Conservation (phyloP, 73 alveolate genomes). For the Symbiodinium natans region DNA sequence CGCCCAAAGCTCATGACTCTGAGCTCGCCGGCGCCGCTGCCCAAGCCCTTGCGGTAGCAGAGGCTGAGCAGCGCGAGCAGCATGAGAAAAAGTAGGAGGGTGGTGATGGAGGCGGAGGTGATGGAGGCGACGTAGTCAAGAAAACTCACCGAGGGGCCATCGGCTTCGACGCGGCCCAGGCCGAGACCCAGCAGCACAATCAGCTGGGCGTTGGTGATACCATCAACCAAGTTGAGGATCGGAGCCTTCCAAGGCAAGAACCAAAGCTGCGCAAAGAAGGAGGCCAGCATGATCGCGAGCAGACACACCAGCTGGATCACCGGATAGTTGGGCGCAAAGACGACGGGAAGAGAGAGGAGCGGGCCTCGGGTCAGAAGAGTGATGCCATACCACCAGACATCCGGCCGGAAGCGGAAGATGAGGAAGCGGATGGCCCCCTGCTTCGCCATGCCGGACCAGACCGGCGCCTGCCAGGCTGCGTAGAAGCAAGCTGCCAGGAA, state of each 20-base stretch:
- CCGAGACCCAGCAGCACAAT: background rate
- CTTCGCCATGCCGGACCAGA: background rate
- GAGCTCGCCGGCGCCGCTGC: background rate
- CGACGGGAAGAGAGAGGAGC: background rate
- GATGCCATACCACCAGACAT: slow-evolving; percentile 13
- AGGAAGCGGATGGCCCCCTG: background rate
- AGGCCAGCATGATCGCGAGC: background rate
- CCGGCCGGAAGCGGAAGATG: slow-evolving; percentile 12
- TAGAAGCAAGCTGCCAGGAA: background rate
- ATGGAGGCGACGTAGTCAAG: background rate
- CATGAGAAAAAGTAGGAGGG: background rate
- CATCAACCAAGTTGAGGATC: slow-evolving; percentile 12
- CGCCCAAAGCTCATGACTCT: background rate
- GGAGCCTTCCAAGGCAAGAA: slow-evolving; percentile 25
- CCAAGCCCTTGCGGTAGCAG: background rate
- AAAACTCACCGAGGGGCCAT: background rate
- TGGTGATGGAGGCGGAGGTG: background rate
- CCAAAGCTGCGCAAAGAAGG: background rate
- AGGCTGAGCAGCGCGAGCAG: background rate
- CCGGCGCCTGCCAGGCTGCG: background rate
- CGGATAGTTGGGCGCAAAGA: background rate
- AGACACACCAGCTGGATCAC: background rate
- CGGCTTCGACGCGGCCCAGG: background rate
- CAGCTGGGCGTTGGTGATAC: background rate
- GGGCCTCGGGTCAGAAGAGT: background rate